phyloP scores from a whole-genome alignment of 1,139 yeast genomes.

The Geotrichum bryndzae region DNA sequence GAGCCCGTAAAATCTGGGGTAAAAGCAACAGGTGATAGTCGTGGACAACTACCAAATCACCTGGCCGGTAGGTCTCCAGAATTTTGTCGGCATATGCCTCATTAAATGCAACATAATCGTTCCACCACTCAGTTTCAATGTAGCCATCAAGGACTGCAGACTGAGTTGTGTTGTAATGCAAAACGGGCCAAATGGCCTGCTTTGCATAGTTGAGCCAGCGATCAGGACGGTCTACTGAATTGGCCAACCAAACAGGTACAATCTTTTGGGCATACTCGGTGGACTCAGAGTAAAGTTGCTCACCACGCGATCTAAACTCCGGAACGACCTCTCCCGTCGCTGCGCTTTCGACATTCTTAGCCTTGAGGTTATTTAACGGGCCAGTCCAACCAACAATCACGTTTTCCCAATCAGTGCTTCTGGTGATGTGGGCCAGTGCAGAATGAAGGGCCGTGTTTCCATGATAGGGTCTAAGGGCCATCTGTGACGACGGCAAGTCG shows the following conservation, averaged over 20 bases:
- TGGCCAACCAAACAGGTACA: conserved; percentile 80
- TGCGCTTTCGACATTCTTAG: conserved; percentile 18
- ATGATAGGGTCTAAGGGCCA: conserved; percentile 52
- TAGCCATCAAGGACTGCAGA: conserved; percentile 54
- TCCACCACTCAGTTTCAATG: conserved; percentile 76
- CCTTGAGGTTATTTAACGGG: conserved; percentile 13
- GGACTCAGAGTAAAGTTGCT: conserved; percentile 8
- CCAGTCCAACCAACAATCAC: conserved; percentile 24
- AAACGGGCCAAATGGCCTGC: conserved; percentile 83
- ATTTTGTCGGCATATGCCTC: conserved; percentile 83
- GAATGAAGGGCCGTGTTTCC: conserved; percentile 84
- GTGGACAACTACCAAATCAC: conserved; percentile 92
- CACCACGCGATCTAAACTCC: not conserved
- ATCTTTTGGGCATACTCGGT: conserved; percentile 45
- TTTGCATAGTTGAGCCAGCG: conserved; percentile 89
- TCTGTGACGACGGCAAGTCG: conserved; percentile 13
- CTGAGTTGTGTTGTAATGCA: conserved; percentile 78
- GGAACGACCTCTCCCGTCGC: not conserved
- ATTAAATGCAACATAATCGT: conserved; percentile 81
- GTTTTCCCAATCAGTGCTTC: conserved; percentile 62
- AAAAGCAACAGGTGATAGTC: conserved; percentile 79
- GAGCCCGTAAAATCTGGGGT: conserved; percentile 82
- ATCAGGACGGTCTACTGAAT: conserved; percentile 53
- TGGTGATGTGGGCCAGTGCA: conserved; percentile 52
- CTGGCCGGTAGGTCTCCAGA: conserved; percentile 66